Evolutionary conservation across 202 grass and related monocot genomes (phyloP).

Genomic region (Saccharum hybrid): DNA sequence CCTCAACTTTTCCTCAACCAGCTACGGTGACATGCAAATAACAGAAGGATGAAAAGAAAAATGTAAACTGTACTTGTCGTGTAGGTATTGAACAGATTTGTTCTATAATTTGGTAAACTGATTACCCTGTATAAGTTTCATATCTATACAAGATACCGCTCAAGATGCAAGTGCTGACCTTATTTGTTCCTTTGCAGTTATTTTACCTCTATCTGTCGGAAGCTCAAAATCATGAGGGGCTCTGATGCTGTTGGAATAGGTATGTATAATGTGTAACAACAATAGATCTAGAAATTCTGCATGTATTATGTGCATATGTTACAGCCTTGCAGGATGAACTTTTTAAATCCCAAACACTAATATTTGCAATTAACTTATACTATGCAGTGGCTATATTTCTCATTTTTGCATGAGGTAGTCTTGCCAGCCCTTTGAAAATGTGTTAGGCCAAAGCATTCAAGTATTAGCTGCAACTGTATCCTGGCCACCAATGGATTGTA

Average conservation of each 20-base stretch:
- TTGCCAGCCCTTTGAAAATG: not conserved
- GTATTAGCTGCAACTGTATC: not conserved
- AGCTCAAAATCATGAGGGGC: slow-evolving; percentile 67
- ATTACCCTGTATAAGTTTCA: not conserved
- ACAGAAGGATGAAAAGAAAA: not conserved
- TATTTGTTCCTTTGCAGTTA: slow-evolving; percentile 50
- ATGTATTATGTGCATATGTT: slow-evolving; percentile 12
- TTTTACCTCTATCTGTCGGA: slow-evolving; percentile 59
- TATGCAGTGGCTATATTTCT: not conserved
- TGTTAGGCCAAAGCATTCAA: not conserved
- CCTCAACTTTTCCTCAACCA: slow-evolving; percentile 9
- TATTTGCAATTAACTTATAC: not conserved
- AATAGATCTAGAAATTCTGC: not conserved
- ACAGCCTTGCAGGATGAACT: not conserved
- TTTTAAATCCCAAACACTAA: not conserved
- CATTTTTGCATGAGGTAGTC: not conserved
- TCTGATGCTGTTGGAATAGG: slow-evolving; percentile 64
- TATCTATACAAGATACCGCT: not conserved
- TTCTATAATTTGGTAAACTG: not conserved
- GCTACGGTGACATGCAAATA: not conserved
- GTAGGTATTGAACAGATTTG: not conserved
- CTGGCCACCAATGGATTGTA: not conserved
- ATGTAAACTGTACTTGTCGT: not conserved
- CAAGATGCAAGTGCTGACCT: not conserved
- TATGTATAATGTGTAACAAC: slow-evolving; percentile 17